Evolutionary conservation across 2,329 filamentous ascomycete genomes (phyloP).

Genomic region (Tolypocladium sp.): DNA sequence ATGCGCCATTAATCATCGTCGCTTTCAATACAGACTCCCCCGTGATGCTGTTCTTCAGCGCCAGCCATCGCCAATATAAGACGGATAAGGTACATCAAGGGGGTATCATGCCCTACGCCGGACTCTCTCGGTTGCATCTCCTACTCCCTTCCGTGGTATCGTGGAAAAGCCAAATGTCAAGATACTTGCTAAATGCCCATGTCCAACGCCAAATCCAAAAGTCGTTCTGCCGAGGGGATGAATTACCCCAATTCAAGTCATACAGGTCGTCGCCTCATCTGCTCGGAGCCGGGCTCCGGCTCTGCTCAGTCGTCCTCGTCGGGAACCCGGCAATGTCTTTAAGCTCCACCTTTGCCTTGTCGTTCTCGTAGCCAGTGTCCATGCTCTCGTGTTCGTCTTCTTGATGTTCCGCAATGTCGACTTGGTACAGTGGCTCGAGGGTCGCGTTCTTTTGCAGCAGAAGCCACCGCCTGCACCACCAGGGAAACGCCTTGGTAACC

Average conservation of each 20-base stretch:
- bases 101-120: conserved; percentile 10
- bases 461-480: conserved; percentile 50
- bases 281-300: not conserved
- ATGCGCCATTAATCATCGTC: not conserved
- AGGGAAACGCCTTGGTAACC: conserved; percentile 45
- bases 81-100: not conserved
- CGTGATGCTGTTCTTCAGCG: not conserved
- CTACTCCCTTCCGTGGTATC: conserved; percentile 5
- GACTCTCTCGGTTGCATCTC: not conserved
- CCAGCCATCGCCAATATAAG: not conserved
- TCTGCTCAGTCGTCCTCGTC: conserved; percentile 7
- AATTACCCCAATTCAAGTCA: not conserved
- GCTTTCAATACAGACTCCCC: not conserved
- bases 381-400: conserved; percentile 14
- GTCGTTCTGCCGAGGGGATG: not conserved
- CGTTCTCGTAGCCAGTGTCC: conserved; percentile 23
- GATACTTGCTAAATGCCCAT: conserved; percentile 3
- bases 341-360: conserved; percentile 28
- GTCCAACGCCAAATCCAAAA: conserved; percentile 1
- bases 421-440: conserved; percentile 33
- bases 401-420: conserved; percentile 25
- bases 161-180: conserved; percentile 6
- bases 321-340: conserved; percentile 25
- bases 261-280: conserved; percentile 1
- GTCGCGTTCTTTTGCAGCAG: conserved; percentile 35